Evolutionary conservation across 352 stramenopile species (phyloP), one percentile per base, ranked within the genome.

Genomic region (Pythium folliculosum): DNA sequence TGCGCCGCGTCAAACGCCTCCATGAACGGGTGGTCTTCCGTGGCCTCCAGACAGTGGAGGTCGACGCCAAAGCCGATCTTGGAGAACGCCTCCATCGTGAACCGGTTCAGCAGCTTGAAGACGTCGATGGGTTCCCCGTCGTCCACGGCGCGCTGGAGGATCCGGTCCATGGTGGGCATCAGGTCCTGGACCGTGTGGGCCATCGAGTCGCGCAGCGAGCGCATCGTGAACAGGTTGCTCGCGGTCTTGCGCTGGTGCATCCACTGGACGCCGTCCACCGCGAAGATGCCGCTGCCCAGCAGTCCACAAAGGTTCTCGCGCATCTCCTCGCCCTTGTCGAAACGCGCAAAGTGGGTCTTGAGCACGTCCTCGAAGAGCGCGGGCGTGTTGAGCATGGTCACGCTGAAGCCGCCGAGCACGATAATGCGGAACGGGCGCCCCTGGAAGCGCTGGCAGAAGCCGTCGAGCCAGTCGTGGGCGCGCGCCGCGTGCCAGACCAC

Each of bases 51-150:
- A 9, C 45, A 30, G 21, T 52, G 40, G 23, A 73, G 63, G 14
- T 72, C 61, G 22, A 70, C 48, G 38, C 64, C 70, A 52, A 76
- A 76, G 22, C 61, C 70, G 38, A 76, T 71, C 59, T 76, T 67
- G 17, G 70, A 45, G 27, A 76, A 76, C 23, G 40, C 60, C 19
- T 76, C 70, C 60, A 73, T 73, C 48, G 70, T 71, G 47, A 72
- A 76, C 7, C 49, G 40, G 45, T 73, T 67, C 7, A 73, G 57
- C 1, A 73, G 32, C 51, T 66, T 60, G 23, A 65, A n/a, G 6
- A 76, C n/a, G 38, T 76, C 65, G 3, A 75, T 37, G 3, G 65
- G 57, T 22, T 67, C 32, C 2, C 45, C 37, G n/a, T 75, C 53
- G 10, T 38, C 19, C 16, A 22, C 63, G 19, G 51, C 32, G 59